These are phyloP conservation scores for Hypomontagnella submonticulosa DNA, from an alignment of 495 filamentous ascomycete species.

Conservation along the genomic window DNA sequence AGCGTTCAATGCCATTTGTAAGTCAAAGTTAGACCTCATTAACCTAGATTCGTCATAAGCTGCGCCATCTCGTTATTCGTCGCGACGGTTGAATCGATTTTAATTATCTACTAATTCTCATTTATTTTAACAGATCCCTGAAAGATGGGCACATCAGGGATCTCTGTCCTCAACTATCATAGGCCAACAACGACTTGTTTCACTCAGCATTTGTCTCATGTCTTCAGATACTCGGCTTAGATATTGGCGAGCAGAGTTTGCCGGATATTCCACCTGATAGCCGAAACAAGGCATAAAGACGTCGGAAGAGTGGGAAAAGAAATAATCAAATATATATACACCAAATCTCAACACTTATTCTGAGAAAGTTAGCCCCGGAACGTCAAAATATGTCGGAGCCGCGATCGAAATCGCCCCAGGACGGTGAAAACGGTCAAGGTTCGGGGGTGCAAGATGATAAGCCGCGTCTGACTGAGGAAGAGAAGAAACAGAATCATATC, in stretches of 20 bases:
- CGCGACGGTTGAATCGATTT: neutral
- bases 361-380: neutral
- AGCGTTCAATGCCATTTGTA: constrained; percentile 25
- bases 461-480: constrained; percentile 82
- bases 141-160: constrained; percentile 33
- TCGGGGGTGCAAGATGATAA: constrained; percentile 59
- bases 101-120: neutral
- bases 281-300: neutral
- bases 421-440: constrained; percentile 35
- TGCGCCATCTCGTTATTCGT: neutral
- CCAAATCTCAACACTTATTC: neutral
- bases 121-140: constrained; percentile 1
- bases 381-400: constrained; percentile 42
- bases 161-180: constrained; percentile 28
- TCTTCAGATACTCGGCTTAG: constrained; percentile 33
- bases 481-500: constrained; percentile 94
- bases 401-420: constrained; percentile 45
- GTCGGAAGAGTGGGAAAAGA: neutral
- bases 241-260: constrained; percentile 33
- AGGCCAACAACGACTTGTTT: constrained; percentile 17
- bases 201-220: constrained; percentile 38
- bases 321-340: neutral
- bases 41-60: constrained; percentile 11
- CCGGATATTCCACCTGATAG: constrained; percentile 10
- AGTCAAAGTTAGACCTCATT: constrained; percentile 19